These are phyloP conservation scores for Syzygium grande DNA, from an alignment of 345 rosid species.

Conservation along the genomic window DNA sequence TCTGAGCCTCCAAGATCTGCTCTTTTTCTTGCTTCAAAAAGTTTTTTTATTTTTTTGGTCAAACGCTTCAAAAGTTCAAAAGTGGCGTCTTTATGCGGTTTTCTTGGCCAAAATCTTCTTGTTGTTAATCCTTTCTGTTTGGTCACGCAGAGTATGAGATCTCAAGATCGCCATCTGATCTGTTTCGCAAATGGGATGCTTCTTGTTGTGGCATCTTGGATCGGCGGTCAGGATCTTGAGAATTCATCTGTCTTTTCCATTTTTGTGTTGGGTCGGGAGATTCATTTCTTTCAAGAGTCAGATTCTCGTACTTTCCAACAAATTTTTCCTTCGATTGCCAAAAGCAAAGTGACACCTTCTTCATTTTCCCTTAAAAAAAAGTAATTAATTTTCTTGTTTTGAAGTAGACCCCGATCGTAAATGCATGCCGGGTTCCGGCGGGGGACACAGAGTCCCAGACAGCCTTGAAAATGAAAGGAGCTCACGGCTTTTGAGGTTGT, in stretches of 20 bases:
- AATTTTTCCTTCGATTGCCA: too few species aligned
- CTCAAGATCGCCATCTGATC: background rate
- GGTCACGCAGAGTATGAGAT: background rate
- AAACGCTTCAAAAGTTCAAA: rapidly evolving
- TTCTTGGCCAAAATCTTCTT: background rate
- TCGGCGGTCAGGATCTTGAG: background rate
- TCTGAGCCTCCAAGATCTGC: background rate
- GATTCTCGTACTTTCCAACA: background rate
- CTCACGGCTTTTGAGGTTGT: background rate
- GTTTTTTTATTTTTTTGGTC: too few species aligned
- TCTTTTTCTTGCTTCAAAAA: background rate
- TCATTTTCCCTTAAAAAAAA: background rate
- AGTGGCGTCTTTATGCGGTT: background rate
- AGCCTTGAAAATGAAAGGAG: background rate
- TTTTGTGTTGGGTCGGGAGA: background rate
- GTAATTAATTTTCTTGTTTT: background rate
- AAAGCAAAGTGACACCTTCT: too few species aligned
- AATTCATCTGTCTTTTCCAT: background rate
- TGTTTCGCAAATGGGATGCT: rapidly evolving
- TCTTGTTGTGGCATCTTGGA: rapidly evolving
- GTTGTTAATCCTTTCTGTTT: background rate
- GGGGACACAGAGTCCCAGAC: background rate
- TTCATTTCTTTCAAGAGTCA: background rate
- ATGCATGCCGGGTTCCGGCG: background rate
- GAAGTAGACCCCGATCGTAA: background rate